Evolutionary conservation across 108 stramenopile genomes (phyloP).

Genomic region (Asterionellopsis glacialis): DNA sequence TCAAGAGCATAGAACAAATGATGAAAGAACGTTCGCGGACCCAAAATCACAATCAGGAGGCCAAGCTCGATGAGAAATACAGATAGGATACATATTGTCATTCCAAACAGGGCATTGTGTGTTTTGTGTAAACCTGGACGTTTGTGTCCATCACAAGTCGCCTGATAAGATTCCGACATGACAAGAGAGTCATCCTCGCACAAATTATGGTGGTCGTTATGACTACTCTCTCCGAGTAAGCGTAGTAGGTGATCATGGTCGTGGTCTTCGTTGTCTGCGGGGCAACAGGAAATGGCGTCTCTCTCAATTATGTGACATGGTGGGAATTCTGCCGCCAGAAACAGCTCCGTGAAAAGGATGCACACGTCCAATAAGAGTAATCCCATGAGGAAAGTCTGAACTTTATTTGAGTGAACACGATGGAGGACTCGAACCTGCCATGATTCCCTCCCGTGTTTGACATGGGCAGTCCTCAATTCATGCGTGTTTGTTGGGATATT

Average conservation of each 20-base stretch:
- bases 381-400: conserved; percentile 31
- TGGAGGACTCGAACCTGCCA: conserved; percentile 23
- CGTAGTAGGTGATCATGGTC: not conserved
- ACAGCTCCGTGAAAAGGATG: conserved; percentile 48
- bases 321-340: conserved; percentile 36
- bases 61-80: conserved; percentile 30
- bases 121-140: conserved; percentile 3
- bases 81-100: conserved; percentile 12
- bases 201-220: not conserved
- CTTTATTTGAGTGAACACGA: conserved; percentile 26
- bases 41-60: conserved; percentile 31
- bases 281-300: conserved; percentile 54
- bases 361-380: conserved; percentile 46
- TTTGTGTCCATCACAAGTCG: conserved; percentile 7
- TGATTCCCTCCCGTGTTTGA: conserved; percentile 33
- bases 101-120: not conserved
- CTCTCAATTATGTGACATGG: conserved; percentile 38
- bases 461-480: not conserved
- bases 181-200: not conserved
- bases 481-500: no score
- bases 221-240: not conserved
- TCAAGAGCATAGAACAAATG: conserved; percentile 49
- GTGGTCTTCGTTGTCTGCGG: conserved; percentile 4
- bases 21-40: conserved; percentile 31
- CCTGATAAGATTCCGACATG: not conserved